These are phyloP conservation scores for Farysia itapuensis DNA, from an alignment of 1,284 basidiomycete genomes.

Conservation along the genomic window DNA sequence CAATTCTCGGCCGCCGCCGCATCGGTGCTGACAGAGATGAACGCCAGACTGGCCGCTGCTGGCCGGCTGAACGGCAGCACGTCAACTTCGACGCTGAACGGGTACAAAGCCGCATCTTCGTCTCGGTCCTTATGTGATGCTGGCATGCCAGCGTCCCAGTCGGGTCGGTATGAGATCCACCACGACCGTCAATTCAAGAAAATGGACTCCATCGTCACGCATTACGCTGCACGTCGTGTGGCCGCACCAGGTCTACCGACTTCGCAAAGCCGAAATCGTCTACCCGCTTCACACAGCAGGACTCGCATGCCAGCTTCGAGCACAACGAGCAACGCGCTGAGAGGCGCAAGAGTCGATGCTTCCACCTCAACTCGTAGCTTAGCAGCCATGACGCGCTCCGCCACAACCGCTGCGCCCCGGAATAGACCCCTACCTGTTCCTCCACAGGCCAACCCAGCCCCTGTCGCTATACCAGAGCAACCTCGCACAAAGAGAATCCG, in stretches of 20 bases:
- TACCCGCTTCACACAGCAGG: not conserved
- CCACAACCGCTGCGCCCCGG: too few species aligned
- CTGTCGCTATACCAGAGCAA: slow-evolving; percentile 2
- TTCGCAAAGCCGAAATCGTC: not conserved
- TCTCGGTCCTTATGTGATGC: not conserved
- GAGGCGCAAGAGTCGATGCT: slow-evolving; percentile 13
- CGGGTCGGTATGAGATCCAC: slow-evolving; percentile 31
- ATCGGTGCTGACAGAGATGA: slow-evolving; percentile 43
- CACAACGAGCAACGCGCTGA: not conserved
- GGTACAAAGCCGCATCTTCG: not conserved
- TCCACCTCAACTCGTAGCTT: slow-evolving; percentile 25
- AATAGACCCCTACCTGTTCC: too few species aligned
- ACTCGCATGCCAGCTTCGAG: not conserved
- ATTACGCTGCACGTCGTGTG: slow-evolving; percentile 39
- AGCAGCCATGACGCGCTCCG: slow-evolving; percentile 11
- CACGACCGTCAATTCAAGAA: slow-evolving; percentile 39
- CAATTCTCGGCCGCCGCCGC: slow-evolving; percentile 37
- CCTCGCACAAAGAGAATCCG: slow-evolving; percentile 17
- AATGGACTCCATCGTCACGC: slow-evolving; percentile 47
- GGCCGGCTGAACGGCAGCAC: slow-evolving; percentile 17
- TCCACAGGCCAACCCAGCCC: too few species aligned
- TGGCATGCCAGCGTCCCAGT: slow-evolving; percentile 20
- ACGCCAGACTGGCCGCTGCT: slow-evolving; percentile 33
- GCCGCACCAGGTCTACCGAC: not conserved
- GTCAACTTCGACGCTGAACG: slow-evolving; percentile 11